Conservation (phyloP, 306 rosid species). For the Casuarina glauca region DNA sequence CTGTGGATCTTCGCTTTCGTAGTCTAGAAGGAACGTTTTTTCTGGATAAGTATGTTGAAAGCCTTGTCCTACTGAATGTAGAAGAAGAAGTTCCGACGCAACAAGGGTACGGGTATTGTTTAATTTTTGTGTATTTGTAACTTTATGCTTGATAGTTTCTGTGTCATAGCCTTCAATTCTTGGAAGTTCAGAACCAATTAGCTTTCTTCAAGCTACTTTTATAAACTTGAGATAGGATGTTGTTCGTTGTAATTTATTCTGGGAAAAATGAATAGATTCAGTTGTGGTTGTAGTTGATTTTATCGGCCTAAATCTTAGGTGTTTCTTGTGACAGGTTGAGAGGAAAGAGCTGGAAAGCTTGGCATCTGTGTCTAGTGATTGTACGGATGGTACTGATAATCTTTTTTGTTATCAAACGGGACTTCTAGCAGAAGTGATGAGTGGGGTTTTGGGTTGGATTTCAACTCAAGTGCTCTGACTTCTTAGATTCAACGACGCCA, state of each 20-base stretch:
- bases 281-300: not conserved
- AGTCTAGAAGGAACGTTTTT: too few species aligned
- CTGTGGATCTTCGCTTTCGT: too few species aligned
- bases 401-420: too few species aligned
- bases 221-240: not conserved
- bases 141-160: slow-evolving; percentile 6
- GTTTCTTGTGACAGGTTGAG: slow-evolving; percentile 43
- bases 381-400: not conserved
- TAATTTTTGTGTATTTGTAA: slow-evolving; percentile 23
- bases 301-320: slow-evolving; percentile 25
- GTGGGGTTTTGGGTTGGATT: too few species aligned
- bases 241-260: not conserved
- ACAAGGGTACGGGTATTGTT: slow-evolving; percentile 31
- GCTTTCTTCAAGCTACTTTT: not conserved
- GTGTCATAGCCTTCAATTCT: not conserved
- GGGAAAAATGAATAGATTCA: not conserved
- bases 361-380: slow-evolving; percentile 31
- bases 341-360: slow-evolving; percentile 31
- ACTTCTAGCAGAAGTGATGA: too few species aligned
- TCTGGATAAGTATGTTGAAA: too few species aligned
- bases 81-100: too few species aligned
- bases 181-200: slow-evolving; percentile 4
- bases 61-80: too few species aligned
- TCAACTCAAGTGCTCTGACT: too few species aligned
- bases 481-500: too few species aligned